Evolutionary conservation across 2,329 filamentous ascomycete genomes (phyloP), one percentile per base, ranked within the genome.

Genomic region (Claviceps sp.): DNA sequence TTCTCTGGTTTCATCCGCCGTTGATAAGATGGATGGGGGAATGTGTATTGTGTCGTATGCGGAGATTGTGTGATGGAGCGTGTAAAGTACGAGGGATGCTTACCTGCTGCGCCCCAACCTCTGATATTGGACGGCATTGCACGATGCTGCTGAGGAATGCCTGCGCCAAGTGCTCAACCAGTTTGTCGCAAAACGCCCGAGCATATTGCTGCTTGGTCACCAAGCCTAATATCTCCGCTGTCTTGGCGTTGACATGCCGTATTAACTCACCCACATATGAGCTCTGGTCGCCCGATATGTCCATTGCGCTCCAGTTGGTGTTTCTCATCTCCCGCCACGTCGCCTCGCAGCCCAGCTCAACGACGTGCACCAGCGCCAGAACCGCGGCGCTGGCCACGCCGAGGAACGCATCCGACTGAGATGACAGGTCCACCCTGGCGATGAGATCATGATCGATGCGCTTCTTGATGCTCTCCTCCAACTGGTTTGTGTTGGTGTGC

Each of bases 281-380:
- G 67, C 89, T 96, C 63, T 96, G 89, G 65, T 98, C 93, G 45
- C 88, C 88, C 4, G 95, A 93, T 54, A 79, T 86, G 59, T 97
- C 93, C 74, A 98, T 86, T 57, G 86, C 89, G 66, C 84, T 86
- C 93, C 93, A 98, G 47, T 90, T 86, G 0, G 86, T 95, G 63
- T 96, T 95, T 56, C 84, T 85, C 93, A 98, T 98, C 71, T 97
- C 93, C 52, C 90, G 81, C 93, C 91, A 98, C 16, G 85, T 83
- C 0, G 85, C 80, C 57, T 97, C 91, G 59, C 89, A 85, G 50
- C 85, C 85, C 1, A 83, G 66, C 64, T 95, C 90, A 4, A 95
- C 86, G 61, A 83, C 84, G 54, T 86, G 83, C 5, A 97, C 90
- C 45, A 98, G 74, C 0, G 86, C 80, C 48, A 93, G 77, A 5